Evolutionary conservation across 2,329 filamentous ascomycete genomes (phyloP), one percentile per base, ranked within the genome.

Genomic region (Xylariaceae sp.): DNA sequence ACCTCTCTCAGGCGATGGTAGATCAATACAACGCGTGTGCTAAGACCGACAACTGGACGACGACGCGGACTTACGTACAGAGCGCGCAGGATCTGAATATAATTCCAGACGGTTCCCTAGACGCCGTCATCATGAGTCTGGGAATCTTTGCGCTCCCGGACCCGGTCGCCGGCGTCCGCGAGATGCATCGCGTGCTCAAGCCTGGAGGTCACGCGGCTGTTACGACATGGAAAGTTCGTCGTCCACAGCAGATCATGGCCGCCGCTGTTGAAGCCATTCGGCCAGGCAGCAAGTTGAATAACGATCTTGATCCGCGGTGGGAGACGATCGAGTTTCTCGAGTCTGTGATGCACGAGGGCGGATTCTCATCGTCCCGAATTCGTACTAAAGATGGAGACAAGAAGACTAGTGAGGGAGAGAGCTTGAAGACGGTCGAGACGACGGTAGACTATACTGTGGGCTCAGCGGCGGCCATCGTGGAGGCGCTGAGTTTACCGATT

Each of bases 131-230:
- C n/a, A 59, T 57, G 56, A 54, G 46, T 12, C 33, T 57, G 16
- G 54, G 54, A 4, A 53, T 60, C 21, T 59, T 59, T 33, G 5
- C 45, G 3, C 47, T 60, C 12, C 2, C 10, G 11, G 48, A 59
- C 21, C 45, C 55, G 4, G 40, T 47, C 6, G 50, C 47, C 6
- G 55, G 50, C 21, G 54, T 41, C 2, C 29, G 45, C 7, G 57
- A 60, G 49, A 60, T 60, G 46, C 23, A 52, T 20, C 57, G 57
- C 6, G 52, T 55, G 5, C 44, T 59, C 7, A 55, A 55, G 23
- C 54, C 52, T 5, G 52, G 56, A 4, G 55, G 55, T 1, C 42
- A 56, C 27, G 52, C 38, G 8, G 44, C 50, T 14, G 37, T 56
- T 12, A 59, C 56, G 14, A 60, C 55, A 16, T 60, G 55, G 58